A percentile compares a stretch with the other conserved stretches of the same genome.
Evolutionary conservation across 352 stramenopile genomes (phyloP).

Genomic region (Peronosclerospora sorghi): DNA sequence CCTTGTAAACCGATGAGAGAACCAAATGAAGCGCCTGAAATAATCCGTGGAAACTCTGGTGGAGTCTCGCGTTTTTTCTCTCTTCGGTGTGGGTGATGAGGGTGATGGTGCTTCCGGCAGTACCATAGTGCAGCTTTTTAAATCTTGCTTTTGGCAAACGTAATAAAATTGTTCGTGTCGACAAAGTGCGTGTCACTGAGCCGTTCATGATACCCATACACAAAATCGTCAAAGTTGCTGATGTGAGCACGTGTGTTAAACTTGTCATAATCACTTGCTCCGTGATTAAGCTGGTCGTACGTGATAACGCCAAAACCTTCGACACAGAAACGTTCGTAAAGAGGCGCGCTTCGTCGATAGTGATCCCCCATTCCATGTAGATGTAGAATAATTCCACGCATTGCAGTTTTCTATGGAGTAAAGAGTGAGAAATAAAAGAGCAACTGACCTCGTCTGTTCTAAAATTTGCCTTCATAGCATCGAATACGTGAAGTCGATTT

Average conservation of each 20-base stretch:
- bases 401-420: conserved; percentile 20
- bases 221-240: not conserved
- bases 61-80: conserved; percentile 9
- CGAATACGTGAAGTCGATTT: conserved; percentile 11
- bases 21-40: conserved; percentile 28
- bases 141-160: conserved; percentile 24
- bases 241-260: too few relatives aligned
- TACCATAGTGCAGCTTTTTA: conserved; percentile 22
- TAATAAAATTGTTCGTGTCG: conserved; percentile 33
- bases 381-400: conserved; percentile 43
- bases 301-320: too few relatives aligned
- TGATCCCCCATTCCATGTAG: conserved; percentile 19
- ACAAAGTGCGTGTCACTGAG: too few relatives aligned
- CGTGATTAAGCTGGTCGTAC: too few relatives aligned
- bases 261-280: too few relatives aligned
- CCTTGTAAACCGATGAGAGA: conserved; percentile 27
- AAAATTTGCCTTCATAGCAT: conserved; percentile 33
- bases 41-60: conserved; percentile 25
- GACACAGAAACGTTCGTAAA: not conserved
- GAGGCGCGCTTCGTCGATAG: too few relatives aligned
- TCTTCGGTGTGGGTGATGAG: conserved; percentile 16
- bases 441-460: conserved; percentile 32
- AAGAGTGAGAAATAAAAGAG: conserved; percentile 52
- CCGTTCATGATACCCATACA: too few relatives aligned
- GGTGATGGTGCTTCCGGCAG: conserved; percentile 22